Conservation (phyloP, 192 early-diverging fungal species). For the Coemansia sp. region DNA sequence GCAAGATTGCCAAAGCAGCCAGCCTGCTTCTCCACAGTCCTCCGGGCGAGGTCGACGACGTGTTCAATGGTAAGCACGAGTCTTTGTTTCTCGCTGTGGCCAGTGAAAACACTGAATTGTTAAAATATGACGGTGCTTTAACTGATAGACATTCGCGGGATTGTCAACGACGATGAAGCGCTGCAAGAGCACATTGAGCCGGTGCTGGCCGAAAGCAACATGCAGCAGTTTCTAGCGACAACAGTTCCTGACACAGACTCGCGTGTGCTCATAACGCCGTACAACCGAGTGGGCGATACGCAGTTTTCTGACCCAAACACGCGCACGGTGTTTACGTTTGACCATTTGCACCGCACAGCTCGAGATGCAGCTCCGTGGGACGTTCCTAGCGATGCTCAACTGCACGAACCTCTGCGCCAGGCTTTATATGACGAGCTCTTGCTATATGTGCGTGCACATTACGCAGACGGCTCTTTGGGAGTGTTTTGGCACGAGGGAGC, state of each 20-base stretch:
- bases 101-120: too few relatives aligned
- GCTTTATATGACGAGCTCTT: constrained; percentile 65
- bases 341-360: constrained; percentile 72
- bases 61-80: constrained; percentile 79
- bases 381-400: neutral
- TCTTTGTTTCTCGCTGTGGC: neutral
- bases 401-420: constrained; percentile 32
- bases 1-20: constrained; percentile 74
- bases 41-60: constrained; percentile 97
- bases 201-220: constrained; percentile 81
- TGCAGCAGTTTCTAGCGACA: constrained; percentile 75
- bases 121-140: neutral
- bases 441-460: constrained; percentile 76
- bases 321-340: constrained; percentile 69
- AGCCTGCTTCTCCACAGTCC: constrained; percentile 81
- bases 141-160: constrained; percentile 81
- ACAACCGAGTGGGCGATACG: constrained; percentile 64
- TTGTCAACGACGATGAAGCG: constrained; percentile 77
- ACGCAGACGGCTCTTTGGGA: constrained; percentile 65
- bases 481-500: constrained; percentile 59
- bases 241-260: constrained; percentile 61
- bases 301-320: constrained; percentile 75
- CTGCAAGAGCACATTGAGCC: constrained; percentile 66
- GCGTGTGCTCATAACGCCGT: constrained; percentile 67
- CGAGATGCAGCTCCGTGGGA: constrained; percentile 20